Evolutionary conservation across 2,329 filamentous ascomycete species (phyloP).

Genomic region (Curvularia lunata): DNA sequence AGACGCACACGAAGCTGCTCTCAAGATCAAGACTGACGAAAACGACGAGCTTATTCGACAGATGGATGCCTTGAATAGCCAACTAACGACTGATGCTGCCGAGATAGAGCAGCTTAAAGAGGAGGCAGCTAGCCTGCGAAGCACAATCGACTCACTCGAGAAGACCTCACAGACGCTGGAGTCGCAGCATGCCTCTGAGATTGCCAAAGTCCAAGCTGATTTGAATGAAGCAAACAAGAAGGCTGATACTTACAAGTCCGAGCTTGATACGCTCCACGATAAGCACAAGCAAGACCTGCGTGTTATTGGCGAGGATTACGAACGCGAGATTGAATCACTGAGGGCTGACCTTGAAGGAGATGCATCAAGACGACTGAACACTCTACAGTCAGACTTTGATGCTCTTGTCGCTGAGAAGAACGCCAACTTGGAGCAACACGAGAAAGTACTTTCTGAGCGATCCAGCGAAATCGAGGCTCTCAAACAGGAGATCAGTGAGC

Average conservation of each 20-base stretch:
- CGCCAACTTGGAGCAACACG: conserved; percentile 29
- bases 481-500: conserved; percentile 25
- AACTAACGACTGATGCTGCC: conserved; percentile 39
- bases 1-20: conserved; percentile 37
- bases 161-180: conserved; percentile 37
- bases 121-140: conserved; percentile 38
- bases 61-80: conserved; percentile 44
- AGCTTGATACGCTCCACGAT: conserved; percentile 36
- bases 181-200: conserved; percentile 32
- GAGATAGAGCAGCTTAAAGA: conserved; percentile 37
- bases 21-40: conserved; percentile 40
- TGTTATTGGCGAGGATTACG: conserved; percentile 42
- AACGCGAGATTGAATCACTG: conserved; percentile 44
- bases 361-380: conserved; percentile 42
- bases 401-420: conserved; percentile 41
- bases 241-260: conserved; percentile 34
- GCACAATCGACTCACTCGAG: conserved; percentile 44
- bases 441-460: conserved; percentile 29
- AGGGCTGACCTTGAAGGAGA: conserved; percentile 46
- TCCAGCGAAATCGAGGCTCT: conserved; percentile 27
- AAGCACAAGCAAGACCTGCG: conserved; percentile 39
- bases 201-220: conserved; percentile 35
- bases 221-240: conserved; percentile 37
- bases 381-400: conserved; percentile 43
- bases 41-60: conserved; percentile 44